Evolutionary conservation across 164 flowering plant genomes (phyloP).

Genomic region (Vitis cinerea): DNA sequence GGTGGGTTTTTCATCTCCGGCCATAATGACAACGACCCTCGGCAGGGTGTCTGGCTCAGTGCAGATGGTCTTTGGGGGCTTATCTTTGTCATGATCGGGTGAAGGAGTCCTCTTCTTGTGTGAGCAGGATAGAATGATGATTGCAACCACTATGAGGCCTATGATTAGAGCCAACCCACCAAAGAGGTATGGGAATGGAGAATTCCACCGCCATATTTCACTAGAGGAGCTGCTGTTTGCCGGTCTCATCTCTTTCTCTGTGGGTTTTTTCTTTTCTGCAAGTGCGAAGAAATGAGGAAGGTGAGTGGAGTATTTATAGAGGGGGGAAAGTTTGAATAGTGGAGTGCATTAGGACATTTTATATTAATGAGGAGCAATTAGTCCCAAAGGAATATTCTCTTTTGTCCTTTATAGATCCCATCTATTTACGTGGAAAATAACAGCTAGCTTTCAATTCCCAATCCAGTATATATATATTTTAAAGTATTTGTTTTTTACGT

Average conservation of each 20-base stretch:
- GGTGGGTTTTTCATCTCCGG: too few relatives aligned
- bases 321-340: neutral
- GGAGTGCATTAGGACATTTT: neutral
- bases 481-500: too few relatives aligned
- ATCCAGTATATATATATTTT: too few relatives aligned
- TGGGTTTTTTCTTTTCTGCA: slow-evolving; percentile 8
- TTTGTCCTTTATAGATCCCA: neutral
- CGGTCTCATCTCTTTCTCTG: slow-evolving; percentile 21
- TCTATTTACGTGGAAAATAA: neutral
- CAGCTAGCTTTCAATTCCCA: too few relatives aligned
- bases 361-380: neutral
- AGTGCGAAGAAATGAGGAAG: slow-evolving; percentile 8
- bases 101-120: too few relatives aligned
- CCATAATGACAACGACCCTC: too few relatives aligned
- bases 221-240: slow-evolving; percentile 4
- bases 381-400: slow-evolving; percentile 10
- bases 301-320: slow-evolving; percentile 11
- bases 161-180: slow-evolving; percentile 29
- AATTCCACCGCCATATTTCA: slow-evolving; percentile 29
- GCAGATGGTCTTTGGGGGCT: too few relatives aligned
- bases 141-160: slow-evolving; percentile 2
- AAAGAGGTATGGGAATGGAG: slow-evolving; percentile 44
- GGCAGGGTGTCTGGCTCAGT: too few relatives aligned
- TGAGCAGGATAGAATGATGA: too few relatives aligned
- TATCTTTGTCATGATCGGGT: too few relatives aligned